Evolutionary conservation across 83 land plant species (phyloP), one percentile per base, ranked within the genome.

Genomic region (Isoetes engelmannii): DNA sequence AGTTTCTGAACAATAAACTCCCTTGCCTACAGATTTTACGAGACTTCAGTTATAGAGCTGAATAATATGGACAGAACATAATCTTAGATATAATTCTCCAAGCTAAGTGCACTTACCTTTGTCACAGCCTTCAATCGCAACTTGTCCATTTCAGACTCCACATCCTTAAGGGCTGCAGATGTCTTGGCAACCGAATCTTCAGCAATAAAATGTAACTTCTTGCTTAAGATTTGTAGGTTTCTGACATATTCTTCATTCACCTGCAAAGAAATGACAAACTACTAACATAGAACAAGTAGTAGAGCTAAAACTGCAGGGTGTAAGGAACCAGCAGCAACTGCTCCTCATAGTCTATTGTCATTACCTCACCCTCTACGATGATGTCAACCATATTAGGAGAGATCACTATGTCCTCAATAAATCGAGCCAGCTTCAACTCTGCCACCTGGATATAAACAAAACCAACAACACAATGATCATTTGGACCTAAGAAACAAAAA

Each of bases 291-390:
- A 48, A 48, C 20, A 71, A 69, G 46, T 12, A 47, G 17, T 51
- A 51, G 37, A 28, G 37, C 37, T 28, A 28, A 28, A 28, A 28
- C 37, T 28, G 37, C 37, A 28, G 37, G 1, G 37, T 28, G 37
- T 28, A 51, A 18, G 28, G 28, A 59, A 18, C n/a, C n/a, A 28
- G 37, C 37, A 28, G 37, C 37, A 28, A 28, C 37, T 28, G 37
- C 37, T 28, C 37, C 37, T 2, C 37, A 28, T 28, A 28, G 37
- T 2, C 2, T 28, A 28, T 0, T 28, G 37, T 28, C 37, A 44
- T 12, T 83, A 95, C 99, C 97, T 95, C 99, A 69, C 99, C 97
- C 73, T 95, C 99, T 57, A 95, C 86, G 74, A 95, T 86, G 15
- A 87, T 86, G 72, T 95, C 97, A 65, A 95, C 78, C 99, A 95